Percentiles rank a stretch among this genome's conserved stretches.
Conservation (phyloP, 2,329 filamentous ascomycete species). For the Pestalotiopsis sp. region DNA sequence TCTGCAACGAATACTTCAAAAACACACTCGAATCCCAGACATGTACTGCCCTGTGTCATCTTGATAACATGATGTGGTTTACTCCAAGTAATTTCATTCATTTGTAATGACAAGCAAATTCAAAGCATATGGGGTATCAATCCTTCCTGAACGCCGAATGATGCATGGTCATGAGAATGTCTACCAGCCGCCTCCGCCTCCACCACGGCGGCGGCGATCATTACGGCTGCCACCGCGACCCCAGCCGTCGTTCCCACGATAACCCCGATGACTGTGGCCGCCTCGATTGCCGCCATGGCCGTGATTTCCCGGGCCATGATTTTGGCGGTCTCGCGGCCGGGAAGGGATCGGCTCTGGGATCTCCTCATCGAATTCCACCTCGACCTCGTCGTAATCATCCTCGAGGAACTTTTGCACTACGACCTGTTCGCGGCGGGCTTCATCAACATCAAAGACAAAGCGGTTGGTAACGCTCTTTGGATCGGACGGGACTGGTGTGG, state of each 20-base stretch:
- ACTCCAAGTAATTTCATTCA: no score
- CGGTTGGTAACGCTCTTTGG: constrained; percentile 53
- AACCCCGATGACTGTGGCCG: constrained; percentile 8
- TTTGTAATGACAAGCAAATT: background rate
- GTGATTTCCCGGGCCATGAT: constrained; percentile 24
- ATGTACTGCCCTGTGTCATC: no score
- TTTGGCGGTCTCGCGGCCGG: constrained; percentile 28
- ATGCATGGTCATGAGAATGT: background rate
- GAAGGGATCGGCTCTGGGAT: constrained; percentile 37
- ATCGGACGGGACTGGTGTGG: constrained; percentile 38
- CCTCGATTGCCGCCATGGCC: constrained; percentile 13
- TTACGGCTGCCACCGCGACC: constrained; percentile 15
- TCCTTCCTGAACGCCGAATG: constrained; percentile 6
- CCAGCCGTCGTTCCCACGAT: constrained; percentile 14
- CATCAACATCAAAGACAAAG: constrained; percentile 83
- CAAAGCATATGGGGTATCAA: constrained; percentile 5
- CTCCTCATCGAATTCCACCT: constrained; percentile 74
- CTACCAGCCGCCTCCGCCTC: background rate
- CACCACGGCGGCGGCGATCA: constrained; percentile 12
- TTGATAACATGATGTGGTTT: no score
- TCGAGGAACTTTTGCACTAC: constrained; percentile 70
- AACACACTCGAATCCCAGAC: no score
- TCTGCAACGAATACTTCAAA: no score
- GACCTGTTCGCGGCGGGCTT: constrained; percentile 71
- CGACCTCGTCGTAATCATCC: constrained; percentile 76